Evolutionary conservation across 2,329 filamentous ascomycete genomes (phyloP), one percentile per base, ranked within the genome.

Genomic region (Sclerotiophoma versabilis): DNA sequence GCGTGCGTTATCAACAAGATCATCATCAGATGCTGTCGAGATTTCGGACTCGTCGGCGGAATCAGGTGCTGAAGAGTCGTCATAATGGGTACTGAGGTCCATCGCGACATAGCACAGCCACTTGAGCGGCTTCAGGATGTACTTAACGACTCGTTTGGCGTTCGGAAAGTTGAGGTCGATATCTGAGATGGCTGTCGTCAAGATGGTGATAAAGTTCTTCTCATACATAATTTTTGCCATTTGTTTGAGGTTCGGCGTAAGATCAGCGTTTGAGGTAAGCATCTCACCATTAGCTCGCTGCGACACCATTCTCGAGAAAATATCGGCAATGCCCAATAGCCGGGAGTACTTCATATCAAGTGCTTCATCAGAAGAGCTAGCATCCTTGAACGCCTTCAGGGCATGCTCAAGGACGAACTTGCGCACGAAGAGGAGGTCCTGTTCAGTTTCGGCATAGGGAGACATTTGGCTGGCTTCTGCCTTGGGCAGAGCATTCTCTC

Each of bases 191-290:
- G 96, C 96, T 11, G 88, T 86, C 2, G 95, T 98, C 54, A 99
- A 79, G 41, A 93, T 90, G 20, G 90, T 85, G 57, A 98, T 88
- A 72, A 95, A 96, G 50, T 96, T 92, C 79, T 98, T 99, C 77
- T 99, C 95, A 67, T 96, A 98, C 95, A 99, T 99, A 56, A 97
- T 87, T 63, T 92, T 91, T 27, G 91, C 89, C 63, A 99, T 84
- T 69, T 96, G 92, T 65, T 89, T 87, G 59, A 93, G 89, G 7
- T 92, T 93, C 7, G 72, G 68, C 7, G 71, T 72, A 29, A 75
- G 46, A 45, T 73, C 69, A 36, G 67, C 65, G 50, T 68, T 75
- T 43, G 71, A 56, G 76, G 77, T 60, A 27, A 75, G 66, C 64
- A 71, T 68, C 25, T 71, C 63, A 5, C 71, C 70, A 33, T 71